Conservation (phyloP, 495 filamentous ascomycete species). For the Massariosphaeria phaeospora region DNA sequence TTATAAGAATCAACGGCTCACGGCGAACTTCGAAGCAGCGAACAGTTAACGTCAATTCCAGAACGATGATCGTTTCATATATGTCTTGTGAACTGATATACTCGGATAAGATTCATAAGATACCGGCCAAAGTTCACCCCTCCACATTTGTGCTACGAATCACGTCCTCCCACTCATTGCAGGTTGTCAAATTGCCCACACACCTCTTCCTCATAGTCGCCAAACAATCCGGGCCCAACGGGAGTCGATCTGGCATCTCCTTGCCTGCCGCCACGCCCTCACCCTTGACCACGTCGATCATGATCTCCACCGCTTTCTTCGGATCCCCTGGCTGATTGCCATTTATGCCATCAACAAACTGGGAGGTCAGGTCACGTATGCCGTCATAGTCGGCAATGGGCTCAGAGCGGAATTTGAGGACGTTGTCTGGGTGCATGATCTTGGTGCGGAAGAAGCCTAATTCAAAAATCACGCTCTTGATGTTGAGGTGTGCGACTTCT, state of each 20-base stretch:
- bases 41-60: too few species aligned
- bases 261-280: constrained; percentile 37
- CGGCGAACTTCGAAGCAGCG: too few species aligned
- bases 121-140: too few species aligned
- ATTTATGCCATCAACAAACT: neutral
- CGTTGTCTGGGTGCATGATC: constrained; percentile 13
- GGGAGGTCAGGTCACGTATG: neutral
- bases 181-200: constrained; percentile 35
- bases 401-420: neutral
- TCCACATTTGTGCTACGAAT: constrained; percentile 20
- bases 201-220: constrained; percentile 36
- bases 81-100: too few species aligned
- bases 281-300: constrained; percentile 43
- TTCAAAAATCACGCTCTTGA: constrained; percentile 23
- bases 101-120: too few species aligned
- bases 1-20: too few species aligned
- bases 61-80: too few species aligned
- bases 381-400: constrained; percentile 5
- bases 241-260: constrained; percentile 34
- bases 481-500: constrained; percentile 8
- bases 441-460: constrained; percentile 30
- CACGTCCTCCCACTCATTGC: constrained; percentile 39
- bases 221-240: constrained; percentile 42
- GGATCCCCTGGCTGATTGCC: constrained; percentile 41
- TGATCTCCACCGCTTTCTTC: constrained; percentile 35